Percentiles rank a stretch among this genome's conserved stretches.
phyloP scores from a whole-genome alignment of 148 eudicot species.

The Chenopodium berlandieri region DNA sequence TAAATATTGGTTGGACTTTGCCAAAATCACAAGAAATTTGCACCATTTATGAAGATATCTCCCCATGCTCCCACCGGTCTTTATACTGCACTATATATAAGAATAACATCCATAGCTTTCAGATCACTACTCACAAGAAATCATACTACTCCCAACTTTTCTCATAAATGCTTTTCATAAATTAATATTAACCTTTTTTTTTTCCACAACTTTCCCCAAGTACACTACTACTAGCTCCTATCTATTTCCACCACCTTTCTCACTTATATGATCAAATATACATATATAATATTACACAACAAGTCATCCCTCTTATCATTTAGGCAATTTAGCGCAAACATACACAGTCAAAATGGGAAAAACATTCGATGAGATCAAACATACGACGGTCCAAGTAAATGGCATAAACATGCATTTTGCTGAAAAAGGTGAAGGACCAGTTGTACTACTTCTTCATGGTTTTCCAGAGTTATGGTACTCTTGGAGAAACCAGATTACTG shows the following conservation, averaged over 20 bases:
- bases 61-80: neutral
- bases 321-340: neutral
- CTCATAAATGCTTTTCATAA: constrained; percentile 2
- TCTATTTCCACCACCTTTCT: neutral
- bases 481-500: constrained; percentile 53
- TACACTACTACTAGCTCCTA: neutral
- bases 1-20: neutral
- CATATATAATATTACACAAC: neutral
- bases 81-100: neutral
- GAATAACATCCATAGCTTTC: neutral
- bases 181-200: neutral
- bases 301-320: too few species aligned
- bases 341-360: neutral
- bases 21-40: neutral
- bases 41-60: neutral
- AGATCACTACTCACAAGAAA: neutral
- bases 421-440: constrained; percentile 43
- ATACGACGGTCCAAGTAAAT: constrained; percentile 37
- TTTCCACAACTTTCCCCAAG: neutral
- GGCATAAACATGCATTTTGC: constrained; percentile 55
- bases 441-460: constrained; percentile 50
- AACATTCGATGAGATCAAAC: constrained; percentile 46
- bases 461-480: constrained; percentile 73
- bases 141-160: neutral
- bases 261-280: neutral